A percentile compares a stretch with the other conserved stretches of the same genome.
These are phyloP conservation scores for Neoboletus magnificus DNA, from an alignment of 768 basidiomycete species.

Conservation along the genomic window DNA sequence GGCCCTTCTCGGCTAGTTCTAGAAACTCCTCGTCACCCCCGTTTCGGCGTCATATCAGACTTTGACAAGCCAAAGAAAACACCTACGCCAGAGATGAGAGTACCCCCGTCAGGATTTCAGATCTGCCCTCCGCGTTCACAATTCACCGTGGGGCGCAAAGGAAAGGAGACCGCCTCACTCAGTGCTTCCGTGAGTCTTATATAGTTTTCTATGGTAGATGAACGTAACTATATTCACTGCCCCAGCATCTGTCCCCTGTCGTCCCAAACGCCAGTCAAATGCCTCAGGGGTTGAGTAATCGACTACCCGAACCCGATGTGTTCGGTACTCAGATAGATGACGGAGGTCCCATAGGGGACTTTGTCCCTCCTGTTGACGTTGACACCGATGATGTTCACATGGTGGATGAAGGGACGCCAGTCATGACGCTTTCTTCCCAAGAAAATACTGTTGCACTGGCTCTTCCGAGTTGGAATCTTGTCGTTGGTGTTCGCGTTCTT, in stretches of 20 bases:
- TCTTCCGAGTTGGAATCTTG: constrained; percentile 49
- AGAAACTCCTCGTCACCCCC: constrained; percentile 40
- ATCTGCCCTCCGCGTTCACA: constrained; percentile 19
- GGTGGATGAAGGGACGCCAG: constrained; percentile 24
- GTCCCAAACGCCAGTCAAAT: constrained; percentile 28
- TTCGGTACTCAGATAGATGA: constrained; percentile 15
- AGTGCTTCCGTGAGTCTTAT: constrained; percentile 6
- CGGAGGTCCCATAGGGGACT: constrained; percentile 9
- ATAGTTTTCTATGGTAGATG: background rate
- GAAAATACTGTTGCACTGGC: constrained; percentile 34
- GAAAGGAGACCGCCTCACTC: constrained; percentile 10
- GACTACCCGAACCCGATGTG: constrained; percentile 19
- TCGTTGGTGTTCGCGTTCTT: constrained; percentile 40
- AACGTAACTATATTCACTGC: background rate
- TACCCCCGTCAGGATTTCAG: constrained; percentile 29
- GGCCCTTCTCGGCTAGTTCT: constrained; percentile 29
- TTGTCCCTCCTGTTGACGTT: constrained; percentile 10
- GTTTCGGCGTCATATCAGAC: constrained; percentile 30
- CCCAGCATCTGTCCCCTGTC: constrained; percentile 9
- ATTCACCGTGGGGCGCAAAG: constrained; percentile 11
- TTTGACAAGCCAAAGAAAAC: constrained; percentile 21
- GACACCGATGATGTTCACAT: constrained; percentile 37
- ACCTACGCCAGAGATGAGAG: constrained; percentile 12
- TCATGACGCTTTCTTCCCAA: constrained; percentile 19
- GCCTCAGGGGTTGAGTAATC: constrained; percentile 4